Percentiles rank a stretch among this genome's conserved stretches.
Evolutionary conservation across 129 eudicot species (phyloP).

Genomic region (Flaveria robusta): DNA sequence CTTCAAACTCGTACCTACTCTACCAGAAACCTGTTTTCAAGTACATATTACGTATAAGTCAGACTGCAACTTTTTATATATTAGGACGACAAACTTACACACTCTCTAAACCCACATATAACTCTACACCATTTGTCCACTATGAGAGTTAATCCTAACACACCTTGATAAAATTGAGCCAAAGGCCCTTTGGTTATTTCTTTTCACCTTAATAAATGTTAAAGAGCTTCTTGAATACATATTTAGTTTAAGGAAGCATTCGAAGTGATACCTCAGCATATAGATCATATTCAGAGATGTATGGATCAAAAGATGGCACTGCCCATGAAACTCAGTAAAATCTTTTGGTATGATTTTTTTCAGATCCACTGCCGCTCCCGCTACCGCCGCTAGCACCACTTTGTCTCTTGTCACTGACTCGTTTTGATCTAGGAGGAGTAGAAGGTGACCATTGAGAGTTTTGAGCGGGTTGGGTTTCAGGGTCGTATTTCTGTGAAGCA

Average conservation of each 20-base stretch:
- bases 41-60: background rate
- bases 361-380: constrained; percentile 45
- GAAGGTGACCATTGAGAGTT: constrained; percentile 46
- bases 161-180: no score
- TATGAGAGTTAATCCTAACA: no score
- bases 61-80: background rate
- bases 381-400: constrained; percentile 31
- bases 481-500: constrained; percentile 58
- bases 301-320: constrained; percentile 14
- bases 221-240: no score
- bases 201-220: background rate
- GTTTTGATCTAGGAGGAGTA: constrained; percentile 63
- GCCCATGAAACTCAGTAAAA: constrained; percentile 12
- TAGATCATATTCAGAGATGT: constrained; percentile 4
- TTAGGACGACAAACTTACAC: no score
- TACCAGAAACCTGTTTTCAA: constrained; percentile 27
- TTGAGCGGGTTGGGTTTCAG: constrained; percentile 46
- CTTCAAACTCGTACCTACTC: constrained; percentile 26
- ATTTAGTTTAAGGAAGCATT: constrained; percentile 9
- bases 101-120: no score
- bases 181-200: no score
- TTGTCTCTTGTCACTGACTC: constrained; percentile 41
- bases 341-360: constrained; percentile 41
- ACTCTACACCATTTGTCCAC: no score
- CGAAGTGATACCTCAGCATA: constrained; percentile 30